Evolutionary conservation across 306 rosid species (phyloP).

Genomic region (Ochetophila trinervis): DNA sequence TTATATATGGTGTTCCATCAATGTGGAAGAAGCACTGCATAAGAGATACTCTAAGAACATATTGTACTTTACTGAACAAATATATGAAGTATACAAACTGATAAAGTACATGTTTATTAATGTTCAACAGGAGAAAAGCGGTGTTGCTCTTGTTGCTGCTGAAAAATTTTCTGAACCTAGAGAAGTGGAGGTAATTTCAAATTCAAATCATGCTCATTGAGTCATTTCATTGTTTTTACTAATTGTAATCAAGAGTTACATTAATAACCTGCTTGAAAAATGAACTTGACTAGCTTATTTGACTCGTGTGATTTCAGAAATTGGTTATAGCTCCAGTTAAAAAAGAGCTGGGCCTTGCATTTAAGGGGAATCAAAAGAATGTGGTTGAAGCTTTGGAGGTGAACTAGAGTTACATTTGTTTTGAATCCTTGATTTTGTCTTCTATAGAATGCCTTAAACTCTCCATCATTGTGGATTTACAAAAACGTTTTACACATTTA

Average conservation of each 20-base stretch:
- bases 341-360: slow-evolving; percentile 81
- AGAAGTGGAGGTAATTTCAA: slow-evolving; percentile 79
- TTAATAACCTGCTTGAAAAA: background rate
- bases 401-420: slow-evolving; percentile 15
- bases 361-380: slow-evolving; percentile 76
- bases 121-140: slow-evolving; percentile 76
- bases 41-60: background rate
- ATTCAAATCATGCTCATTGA: background rate
- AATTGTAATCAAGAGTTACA: slow-evolving; percentile 10
- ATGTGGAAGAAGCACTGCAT: background rate
- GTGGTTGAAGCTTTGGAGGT: slow-evolving; percentile 98
- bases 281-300: slow-evolving; percentile 21
- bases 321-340: slow-evolving; percentile 77
- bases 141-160: slow-evolving; percentile 68
- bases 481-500: too few relatives aligned
- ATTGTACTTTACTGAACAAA: background rate
- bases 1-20: too few relatives aligned
- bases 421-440: slow-evolving; percentile 3
- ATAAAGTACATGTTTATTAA: slow-evolving; percentile 8
- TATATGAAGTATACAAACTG: background rate
- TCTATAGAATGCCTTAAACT: slow-evolving; percentile 5
- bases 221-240: background rate
- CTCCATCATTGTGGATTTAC: too few relatives aligned
- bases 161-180: slow-evolving; percentile 82
- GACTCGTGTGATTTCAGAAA: slow-evolving; percentile 57